Evolutionary conservation across 176 grass and related monocot genomes (phyloP), one percentile per base, ranked within the genome.

Genomic region (Avena insularis): DNA sequence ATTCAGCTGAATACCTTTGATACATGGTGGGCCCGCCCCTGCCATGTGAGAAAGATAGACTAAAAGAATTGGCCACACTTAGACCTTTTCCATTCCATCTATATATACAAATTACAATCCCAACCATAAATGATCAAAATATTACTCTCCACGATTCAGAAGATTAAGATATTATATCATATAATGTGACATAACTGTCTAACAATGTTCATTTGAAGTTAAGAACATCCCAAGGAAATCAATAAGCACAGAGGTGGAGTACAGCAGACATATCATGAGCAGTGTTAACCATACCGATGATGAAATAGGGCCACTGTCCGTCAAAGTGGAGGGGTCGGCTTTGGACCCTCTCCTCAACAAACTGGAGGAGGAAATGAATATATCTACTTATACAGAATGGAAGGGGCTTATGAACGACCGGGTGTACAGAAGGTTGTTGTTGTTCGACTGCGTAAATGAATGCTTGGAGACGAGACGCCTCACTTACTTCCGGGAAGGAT

Each of bases 401-500:
- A 90, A 83, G 80, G 66, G 25, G 55, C 83, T 53, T 19, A 16
- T 80, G 31, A 79, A 86, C 51, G 57, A 78, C 71, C 58, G 20
- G 27, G 69, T 67, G 19, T 82, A 89, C 51, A 92, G 90, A 29
- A 29, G 55, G 36, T 38, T 38, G 36, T 38, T 38, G 36, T 4
- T 38, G 36, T 4, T 38, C 36, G 36, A 38, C 36, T 4, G 36
- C 36, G 36, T 38, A 38, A 38, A 38, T 38, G 36, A 38, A 38
- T 38, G 36, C 82, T 80, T 98, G 69, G 87, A 91, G 51, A 88
- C 56, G 59, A 90, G 89, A 89, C 79, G 82, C 54, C 19, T 61
- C 57, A 83, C 80, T 47, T 89, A 95, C 71, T 95, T 95, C 78
- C 82, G 76, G 79, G 91, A 92, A 40, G 93, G 93, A 84, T 96